A percentile compares a stretch with the other conserved stretches of the same genome.
These are phyloP conservation scores for Penicillium macrosclerotiorum DNA, from an alignment of 495 filamentous ascomycete genomes.

Conservation along the genomic window DNA sequence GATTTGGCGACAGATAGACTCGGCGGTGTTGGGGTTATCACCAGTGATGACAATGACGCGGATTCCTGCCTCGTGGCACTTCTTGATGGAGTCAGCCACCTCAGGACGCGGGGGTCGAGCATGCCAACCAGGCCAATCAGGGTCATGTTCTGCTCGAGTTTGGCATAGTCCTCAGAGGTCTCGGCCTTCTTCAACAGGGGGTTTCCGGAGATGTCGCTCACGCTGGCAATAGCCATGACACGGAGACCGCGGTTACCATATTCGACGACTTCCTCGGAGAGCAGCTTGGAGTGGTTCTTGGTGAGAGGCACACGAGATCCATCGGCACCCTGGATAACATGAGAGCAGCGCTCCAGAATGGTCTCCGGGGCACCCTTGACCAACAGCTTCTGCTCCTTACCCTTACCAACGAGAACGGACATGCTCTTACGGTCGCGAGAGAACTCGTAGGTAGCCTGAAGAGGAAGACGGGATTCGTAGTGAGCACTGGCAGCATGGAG, in stretches of 20 bases:
- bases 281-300: slow-evolving; percentile 60
- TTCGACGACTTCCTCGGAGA: slow-evolving; percentile 76
- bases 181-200: slow-evolving; percentile 70
- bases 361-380: slow-evolving; percentile 98
- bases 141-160: slow-evolving; percentile 91
- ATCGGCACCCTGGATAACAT: slow-evolving; percentile 68
- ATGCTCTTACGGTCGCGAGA: slow-evolving; percentile 98
- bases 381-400: slow-evolving; percentile 70
- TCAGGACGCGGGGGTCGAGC: slow-evolving; percentile 98
- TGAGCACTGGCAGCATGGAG: slow-evolving; percentile 78
- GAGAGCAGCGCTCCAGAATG: slow-evolving; percentile 85
- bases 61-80: slow-evolving; percentile 90
- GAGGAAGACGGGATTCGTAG: slow-evolving; percentile 73
- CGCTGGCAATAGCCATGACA: slow-evolving; percentile 86
- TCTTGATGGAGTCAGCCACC: slow-evolving; percentile 78
- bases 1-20: slow-evolving; percentile 96
- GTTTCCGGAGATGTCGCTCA: slow-evolving; percentile 69
- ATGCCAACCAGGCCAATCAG: slow-evolving; percentile 92
- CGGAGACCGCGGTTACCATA: slow-evolving; percentile 91
- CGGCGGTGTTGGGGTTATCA: slow-evolving; percentile 95
- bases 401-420: slow-evolving; percentile 83
- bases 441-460: slow-evolving; percentile 91
- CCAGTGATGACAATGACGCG: slow-evolving; percentile 97
- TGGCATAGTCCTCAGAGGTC: slow-evolving; percentile 76
- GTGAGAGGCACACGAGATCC: slow-evolving; percentile 72